These are phyloP conservation scores for Sindora glabra DNA, from an alignment of 306 rosid species.

Conservation along the genomic window DNA sequence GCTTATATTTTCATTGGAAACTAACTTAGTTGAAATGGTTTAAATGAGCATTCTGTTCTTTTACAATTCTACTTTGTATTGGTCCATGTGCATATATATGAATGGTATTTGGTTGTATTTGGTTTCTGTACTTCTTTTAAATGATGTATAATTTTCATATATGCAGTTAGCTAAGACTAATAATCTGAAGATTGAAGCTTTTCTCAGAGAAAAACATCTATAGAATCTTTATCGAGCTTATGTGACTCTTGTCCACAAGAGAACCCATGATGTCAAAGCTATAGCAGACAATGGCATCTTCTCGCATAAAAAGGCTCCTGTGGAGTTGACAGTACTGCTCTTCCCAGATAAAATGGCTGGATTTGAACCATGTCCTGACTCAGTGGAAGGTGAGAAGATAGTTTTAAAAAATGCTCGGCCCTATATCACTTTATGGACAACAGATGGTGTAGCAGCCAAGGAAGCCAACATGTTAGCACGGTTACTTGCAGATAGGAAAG, in stretches of 20 bases:
- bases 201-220: conserved; percentile 40
- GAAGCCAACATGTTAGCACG: conserved; percentile 67
- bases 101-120: background rate
- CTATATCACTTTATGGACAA: conserved; percentile 78
- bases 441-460: conserved; percentile 66
- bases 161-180: conserved; percentile 56
- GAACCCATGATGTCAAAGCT: conserved; percentile 79
- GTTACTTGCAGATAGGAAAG: conserved; percentile 62
- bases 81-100: background rate
- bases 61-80: too few relatives aligned
- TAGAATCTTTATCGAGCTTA: conserved; percentile 49
- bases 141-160: background rate
- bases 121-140: background rate
- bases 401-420: conserved; percentile 73
- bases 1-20: conserved; percentile 5
- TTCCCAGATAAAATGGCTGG: conserved; percentile 78
- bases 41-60: too few relatives aligned
- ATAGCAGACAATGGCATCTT: conserved; percentile 68
- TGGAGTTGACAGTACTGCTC: conserved; percentile 57
- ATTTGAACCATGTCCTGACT: conserved; percentile 67
- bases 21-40: too few relatives aligned
- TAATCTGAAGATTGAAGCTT: conserved; percentile 39
- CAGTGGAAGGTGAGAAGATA: conserved; percentile 64
- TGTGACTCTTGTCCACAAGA: conserved; percentile 93
- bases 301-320: conserved; percentile 50